A percentile compares a stretch with the other conserved stretches of the same genome.
These are phyloP conservation scores for Ceratocystis harringtonii DNA, from an alignment of 2,329 filamentous ascomycete species.

Conservation along the genomic window DNA sequence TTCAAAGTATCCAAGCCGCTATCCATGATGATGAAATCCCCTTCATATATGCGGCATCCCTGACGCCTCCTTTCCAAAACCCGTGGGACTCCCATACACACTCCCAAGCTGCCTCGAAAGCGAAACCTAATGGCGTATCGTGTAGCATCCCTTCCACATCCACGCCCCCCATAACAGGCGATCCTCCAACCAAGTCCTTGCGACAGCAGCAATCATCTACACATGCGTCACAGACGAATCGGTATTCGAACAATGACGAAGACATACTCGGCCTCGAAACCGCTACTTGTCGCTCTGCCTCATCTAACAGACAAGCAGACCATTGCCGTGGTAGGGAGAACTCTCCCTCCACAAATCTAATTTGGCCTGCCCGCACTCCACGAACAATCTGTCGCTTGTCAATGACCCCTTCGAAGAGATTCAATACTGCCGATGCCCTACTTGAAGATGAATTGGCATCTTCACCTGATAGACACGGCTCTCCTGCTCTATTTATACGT, in stretches of 20 bases:
- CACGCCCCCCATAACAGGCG: neutral
- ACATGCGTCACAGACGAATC: neutral
- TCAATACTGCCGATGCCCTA: conserved; percentile 5
- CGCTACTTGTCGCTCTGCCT: neutral
- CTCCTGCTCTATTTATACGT: neutral
- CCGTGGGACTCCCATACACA: conserved; percentile 6
- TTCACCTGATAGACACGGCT: conserved; percentile 6
- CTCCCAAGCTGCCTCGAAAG: neutral
- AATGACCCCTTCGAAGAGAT: conserved; percentile 10
- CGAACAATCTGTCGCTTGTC: conserved; percentile 1
- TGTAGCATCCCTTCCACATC: neutral
- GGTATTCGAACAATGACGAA: neutral
- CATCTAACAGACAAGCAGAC: neutral
- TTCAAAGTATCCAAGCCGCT: conserved; percentile 5
- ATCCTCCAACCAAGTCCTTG: neutral
- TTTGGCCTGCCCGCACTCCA: neutral
- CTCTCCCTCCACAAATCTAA: neutral
- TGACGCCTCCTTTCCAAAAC: conserved; percentile 10
- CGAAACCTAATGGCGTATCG: neutral
- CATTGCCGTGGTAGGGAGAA: neutral
- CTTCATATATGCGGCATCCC: conserved; percentile 9
- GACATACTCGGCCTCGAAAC: neutral
- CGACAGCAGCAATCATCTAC: neutral
- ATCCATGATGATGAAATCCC: conserved; percentile 11
- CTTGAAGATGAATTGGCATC: conserved; percentile 15